Conservation (phyloP, 1,284 basidiomycete species). For the Pyrrhoderma lamaoense region DNA sequence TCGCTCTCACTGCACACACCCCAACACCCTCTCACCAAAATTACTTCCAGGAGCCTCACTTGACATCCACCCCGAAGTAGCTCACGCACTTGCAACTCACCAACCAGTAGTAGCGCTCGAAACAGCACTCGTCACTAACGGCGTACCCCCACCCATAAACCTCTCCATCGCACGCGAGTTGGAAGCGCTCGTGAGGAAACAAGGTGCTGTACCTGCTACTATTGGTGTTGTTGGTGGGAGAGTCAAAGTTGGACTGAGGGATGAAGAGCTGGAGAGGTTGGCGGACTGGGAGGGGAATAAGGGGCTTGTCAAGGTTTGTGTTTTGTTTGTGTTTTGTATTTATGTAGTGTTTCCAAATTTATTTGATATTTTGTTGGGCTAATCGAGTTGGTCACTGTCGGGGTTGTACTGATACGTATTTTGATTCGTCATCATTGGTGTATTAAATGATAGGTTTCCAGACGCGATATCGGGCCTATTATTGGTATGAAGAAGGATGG, state of each 20-base stretch:
- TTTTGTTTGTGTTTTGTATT: no score
- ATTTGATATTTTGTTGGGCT: background rate
- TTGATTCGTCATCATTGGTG: no score
- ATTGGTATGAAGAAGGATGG: conserved; percentile 68
- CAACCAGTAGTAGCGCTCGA: conserved; percentile 71
- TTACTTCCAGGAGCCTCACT: conserved; percentile 24
- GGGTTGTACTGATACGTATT: conserved; percentile 22
- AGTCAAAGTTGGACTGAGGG: conserved; percentile 78
- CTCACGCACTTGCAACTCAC: conserved; percentile 58
- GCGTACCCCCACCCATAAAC: conserved; percentile 78
- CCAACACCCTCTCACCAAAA: background rate
- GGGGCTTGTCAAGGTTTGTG: conserved; percentile 22
- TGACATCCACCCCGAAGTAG: conserved; percentile 73
- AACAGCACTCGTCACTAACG: conserved; percentile 90
- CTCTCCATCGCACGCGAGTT: conserved; percentile 66
- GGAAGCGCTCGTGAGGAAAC: conserved; percentile 71
- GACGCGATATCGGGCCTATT: conserved; percentile 80
- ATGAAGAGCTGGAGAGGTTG: conserved; percentile 62
- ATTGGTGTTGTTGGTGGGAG: conserved; percentile 82
- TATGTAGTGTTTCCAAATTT: no score
- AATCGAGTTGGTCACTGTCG: background rate
- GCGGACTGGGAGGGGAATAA: conserved; percentile 46
- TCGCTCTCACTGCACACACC: background rate
- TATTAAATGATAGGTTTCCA: conserved; percentile 75
- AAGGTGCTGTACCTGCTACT: conserved; percentile 82